Base-by-base conservation (phyloP, 129 eudicot genomes). In the Pulicaria dysenterica region DNA sequence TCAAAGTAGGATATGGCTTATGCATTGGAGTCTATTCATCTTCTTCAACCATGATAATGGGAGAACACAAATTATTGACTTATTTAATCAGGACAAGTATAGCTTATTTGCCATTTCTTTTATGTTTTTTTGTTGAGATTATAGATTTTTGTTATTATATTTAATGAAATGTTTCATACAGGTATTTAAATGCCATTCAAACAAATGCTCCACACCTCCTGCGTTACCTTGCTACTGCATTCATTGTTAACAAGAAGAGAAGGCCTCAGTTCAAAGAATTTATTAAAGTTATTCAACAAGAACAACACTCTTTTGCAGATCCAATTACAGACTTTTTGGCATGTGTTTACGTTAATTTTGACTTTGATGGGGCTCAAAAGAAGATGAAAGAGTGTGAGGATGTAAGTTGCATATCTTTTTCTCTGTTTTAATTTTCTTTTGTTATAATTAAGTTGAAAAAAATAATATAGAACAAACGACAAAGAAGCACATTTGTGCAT, bases 1-100 rank as follows among this genome's bases (percentile, higher is more conserved):
- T 48, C 99, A 95, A 63, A 81, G 81, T 76, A 88, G 99, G 85
- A 85, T 91, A 40, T 95, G 99, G 99, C 77, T 95, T n/a, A 95
- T 95, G 99, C 99, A 95, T 57, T 95, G 99, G 97, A 88, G 99
- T 68, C 72, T 95, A 49, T 95, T 88, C 82, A 95, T 95, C 80
- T 95, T 95, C 85, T 95, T 90, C 80, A 95, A 95, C 85, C 95
- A 95, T 86, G 99, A 91, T 53, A 95, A 91, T 81, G 99, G 99
- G 67, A 81, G 96, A 75, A 95, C 96, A 43, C 97, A 76, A 79
- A 88, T 95, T 58, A 95, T 95, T 46, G 99, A 95, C 73, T 80
- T 95, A 31, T 95, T 90, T 54, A 90, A 88, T 66, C 99, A 95
- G 90, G 99, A 95, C 85, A 95, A 95, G 99, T 91, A 81, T 66